These are phyloP conservation scores for Emericellopsis terricola DNA, from an alignment of 495 filamentous ascomycete genomes.

Conservation along the genomic window DNA sequence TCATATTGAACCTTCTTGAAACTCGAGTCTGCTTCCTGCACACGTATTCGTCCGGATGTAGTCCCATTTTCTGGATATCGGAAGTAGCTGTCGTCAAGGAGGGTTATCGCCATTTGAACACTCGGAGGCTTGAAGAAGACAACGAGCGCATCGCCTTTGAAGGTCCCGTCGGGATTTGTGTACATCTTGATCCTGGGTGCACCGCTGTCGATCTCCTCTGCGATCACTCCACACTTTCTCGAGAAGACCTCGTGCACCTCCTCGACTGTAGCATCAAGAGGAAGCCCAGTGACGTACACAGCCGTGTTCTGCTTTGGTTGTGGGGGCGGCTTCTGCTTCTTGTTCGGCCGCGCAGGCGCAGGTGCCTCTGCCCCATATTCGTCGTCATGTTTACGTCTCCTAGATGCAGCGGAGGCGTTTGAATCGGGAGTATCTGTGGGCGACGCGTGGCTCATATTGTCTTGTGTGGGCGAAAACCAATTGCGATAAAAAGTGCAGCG, in stretches of 20 bases:
- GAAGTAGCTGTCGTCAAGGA: constrained; percentile 83
- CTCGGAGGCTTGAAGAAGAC: constrained; percentile 90
- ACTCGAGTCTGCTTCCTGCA: constrained; percentile 69
- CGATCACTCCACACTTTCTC: constrained; percentile 76
- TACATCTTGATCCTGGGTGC: constrained; percentile 88
- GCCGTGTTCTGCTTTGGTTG: constrained; percentile 64
- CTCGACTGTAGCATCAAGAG: constrained; percentile 52
- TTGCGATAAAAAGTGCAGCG: too few species aligned
- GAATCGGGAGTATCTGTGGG: too few species aligned
- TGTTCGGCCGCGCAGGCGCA: constrained; percentile 10
- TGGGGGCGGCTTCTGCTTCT: constrained; percentile 12
- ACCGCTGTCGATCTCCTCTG: constrained; percentile 77
- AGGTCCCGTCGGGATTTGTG: constrained; percentile 55
- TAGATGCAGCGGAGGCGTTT: too few species aligned
- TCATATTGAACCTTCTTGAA: constrained; percentile 55
- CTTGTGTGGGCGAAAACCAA: too few species aligned
- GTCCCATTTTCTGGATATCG: constrained; percentile 35
- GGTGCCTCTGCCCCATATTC: too few species aligned
- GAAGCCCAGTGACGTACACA: constrained; percentile 76
- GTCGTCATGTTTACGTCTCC: too few species aligned
- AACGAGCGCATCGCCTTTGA: constrained; percentile 86
- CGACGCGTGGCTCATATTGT: too few species aligned
- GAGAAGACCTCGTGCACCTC: constrained; percentile 76
- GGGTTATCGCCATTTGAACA: constrained; percentile 72
- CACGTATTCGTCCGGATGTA: constrained; percentile 48